phyloP scores from a whole-genome alignment of 2,329 filamentous ascomycete genomes.

The Macrophomina pseudophaseolina region DNA sequence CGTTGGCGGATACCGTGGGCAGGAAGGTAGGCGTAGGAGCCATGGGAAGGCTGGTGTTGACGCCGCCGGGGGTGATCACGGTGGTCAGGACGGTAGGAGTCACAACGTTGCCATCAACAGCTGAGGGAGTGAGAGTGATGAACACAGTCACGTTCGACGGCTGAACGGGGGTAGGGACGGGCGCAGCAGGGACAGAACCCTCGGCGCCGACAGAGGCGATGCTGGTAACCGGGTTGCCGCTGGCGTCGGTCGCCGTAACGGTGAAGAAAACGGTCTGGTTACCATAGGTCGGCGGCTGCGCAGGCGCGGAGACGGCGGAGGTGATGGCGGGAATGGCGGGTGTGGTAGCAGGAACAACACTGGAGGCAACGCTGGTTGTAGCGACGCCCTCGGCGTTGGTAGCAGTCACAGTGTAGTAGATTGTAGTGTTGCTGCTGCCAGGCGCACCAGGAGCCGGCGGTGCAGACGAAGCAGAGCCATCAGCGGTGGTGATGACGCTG shows the following conservation, averaged over 20 bases:
- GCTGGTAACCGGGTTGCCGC: not conserved
- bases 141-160: conserved; percentile 13
- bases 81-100: conserved; percentile 15
- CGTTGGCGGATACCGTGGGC: not conserved
- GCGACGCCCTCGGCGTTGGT: not conserved
- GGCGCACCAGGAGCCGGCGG: not conserved
- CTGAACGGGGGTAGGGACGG: not conserved
- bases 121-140: conserved; percentile 11
- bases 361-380: conserved; percentile 2
- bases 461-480: not conserved
- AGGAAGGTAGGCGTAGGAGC: conserved; percentile 16
- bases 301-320: not conserved
- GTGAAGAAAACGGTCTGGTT: conserved; percentile 11
- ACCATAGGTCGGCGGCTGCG: not conserved
- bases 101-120: not conserved
- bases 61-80: not conserved
- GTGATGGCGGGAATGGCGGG: not conserved
- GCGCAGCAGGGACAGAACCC: not conserved
- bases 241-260: not conserved
- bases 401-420: conserved; percentile 8
- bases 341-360: conserved; percentile 1
- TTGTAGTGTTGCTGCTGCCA: conserved; percentile 1
- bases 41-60: conserved; percentile 19
- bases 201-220: not conserved
- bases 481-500: not conserved